Base-by-base conservation (phyloP, 106 monocot species). In the Dendrobium chrysotoxum region DNA sequence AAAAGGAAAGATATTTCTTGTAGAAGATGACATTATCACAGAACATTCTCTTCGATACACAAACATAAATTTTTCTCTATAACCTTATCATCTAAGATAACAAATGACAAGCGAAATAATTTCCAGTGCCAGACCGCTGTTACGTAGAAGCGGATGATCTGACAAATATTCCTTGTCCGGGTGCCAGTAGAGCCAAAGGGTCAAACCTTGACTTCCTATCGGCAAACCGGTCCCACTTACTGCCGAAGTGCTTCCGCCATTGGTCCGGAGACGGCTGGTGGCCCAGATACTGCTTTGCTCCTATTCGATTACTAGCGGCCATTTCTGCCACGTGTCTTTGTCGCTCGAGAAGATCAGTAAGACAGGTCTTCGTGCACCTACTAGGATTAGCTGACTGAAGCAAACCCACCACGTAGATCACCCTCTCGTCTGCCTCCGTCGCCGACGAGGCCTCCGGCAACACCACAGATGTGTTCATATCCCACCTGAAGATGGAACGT, bases 271-370 rank as follows among this genome's bases (percentile, higher is more conserved):
- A 74, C 0, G 81, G 72, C 7, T 89, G 86, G 84, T 80, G 81
- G 30, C 85, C 85, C 25, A 95, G 76, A 82, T 95, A 95, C 83
- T 95, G 95, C 86, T 89, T 93, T 13, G 93, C 93, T 3, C 90
- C 90, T 11, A 88, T 81, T 50, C 42, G 61, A 11, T 20, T n/a
- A 5, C 67, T 74, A 5, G 53, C 75, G 5, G 84, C 88, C 20
- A 79, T 58, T 23, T 83, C 75, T 13, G 89, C 88, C 17, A 93
- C 40, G 11, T 50, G 83, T 21, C 72, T 79, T 80, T 89, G 84
- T n/a, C 64, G 85, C 35, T 13, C 83, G 78, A 95, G 84, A 20
- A 84, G 72, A 25, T 85, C 77, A 0, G 30, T 47, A 16, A 93
- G 81, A 81, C 92, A 95, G 3, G 75, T 25, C 28, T 72, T 3